These are phyloP conservation scores for Cnidoscolus chayamansa DNA, from an alignment of 441 rosid genomes.

Conservation along the genomic window DNA sequence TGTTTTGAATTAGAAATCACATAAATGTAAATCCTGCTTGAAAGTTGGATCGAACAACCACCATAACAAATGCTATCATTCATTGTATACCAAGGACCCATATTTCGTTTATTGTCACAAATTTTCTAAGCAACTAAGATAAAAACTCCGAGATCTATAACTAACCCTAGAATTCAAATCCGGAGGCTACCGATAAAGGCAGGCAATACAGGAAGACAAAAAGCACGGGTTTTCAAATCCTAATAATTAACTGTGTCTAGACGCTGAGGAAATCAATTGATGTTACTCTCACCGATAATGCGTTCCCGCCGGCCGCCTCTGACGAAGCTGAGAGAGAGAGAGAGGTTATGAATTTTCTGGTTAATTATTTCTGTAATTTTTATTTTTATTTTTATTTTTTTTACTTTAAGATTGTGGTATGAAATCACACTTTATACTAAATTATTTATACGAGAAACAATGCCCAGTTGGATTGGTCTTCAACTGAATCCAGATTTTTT, in stretches of 20 bases:
- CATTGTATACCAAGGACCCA: background rate
- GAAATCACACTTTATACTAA: too few species aligned
- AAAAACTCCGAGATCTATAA: slow-evolving; percentile 16
- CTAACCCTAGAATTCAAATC: slow-evolving; percentile 30
- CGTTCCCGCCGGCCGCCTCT: slow-evolving; percentile 40
- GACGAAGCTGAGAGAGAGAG: slow-evolving; percentile 9
- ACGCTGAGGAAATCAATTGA: background rate
- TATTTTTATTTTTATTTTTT: too few species aligned
- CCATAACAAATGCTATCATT: background rate
- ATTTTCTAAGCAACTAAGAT: slow-evolving; percentile 1
- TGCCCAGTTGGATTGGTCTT: too few species aligned
- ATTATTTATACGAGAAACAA: too few species aligned
- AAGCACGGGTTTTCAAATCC: background rate
- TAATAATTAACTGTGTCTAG: background rate
- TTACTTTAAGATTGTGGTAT: too few species aligned
- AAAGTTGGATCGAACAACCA: slow-evolving; percentile 12
- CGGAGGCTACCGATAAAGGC: background rate
- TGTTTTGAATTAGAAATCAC: background rate
- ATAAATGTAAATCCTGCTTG: background rate
- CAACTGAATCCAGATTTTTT: too few species aligned
- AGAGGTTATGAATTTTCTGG: background rate
- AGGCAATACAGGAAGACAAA: background rate
- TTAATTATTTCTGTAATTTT: background rate
- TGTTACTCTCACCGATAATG: slow-evolving; percentile 35
- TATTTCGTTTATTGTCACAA: background rate